Evolutionary conservation across 208 protist species (phyloP), one percentile per base, ranked within the genome.

Genomic region (Leishmania turanica): DNA sequence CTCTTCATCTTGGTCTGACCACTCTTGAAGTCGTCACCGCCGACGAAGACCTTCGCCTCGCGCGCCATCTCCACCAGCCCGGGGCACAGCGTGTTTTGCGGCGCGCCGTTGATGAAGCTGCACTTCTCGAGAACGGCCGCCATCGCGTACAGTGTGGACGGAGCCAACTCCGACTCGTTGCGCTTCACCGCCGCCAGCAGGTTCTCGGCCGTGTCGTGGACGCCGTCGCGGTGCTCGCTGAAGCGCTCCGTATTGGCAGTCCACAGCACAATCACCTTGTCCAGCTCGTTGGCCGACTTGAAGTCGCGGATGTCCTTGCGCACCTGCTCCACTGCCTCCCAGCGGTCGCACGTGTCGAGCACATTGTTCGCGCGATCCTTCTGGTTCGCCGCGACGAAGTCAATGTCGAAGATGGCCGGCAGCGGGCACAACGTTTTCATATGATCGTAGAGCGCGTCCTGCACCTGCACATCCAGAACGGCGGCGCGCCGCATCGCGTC

Each of bases 1-100:
- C 97, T 99, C 91, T 99, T 99, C 85, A 99, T 98, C 89, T 99
- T 99, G n/a, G 99, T 99, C 93, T 99, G 99, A 58, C 99, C 99
- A 62, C 95, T 97, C 92, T 99, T 99, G 95, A 99, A 99, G 89
- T 99, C 99, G 86, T 99, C 99, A 75, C 99, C 99, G 78, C 91
- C 98, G 77, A 99, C 95, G 66, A 97, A 97, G 13, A 99, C 97
- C 62, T 91, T 75, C 66, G 98, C 78, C 70, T 87, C 79, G 68
- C 92, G 75, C 47, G 99, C 98, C 21, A 99, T 93, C 68, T 99
- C 98, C 34, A 99, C 75, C 53, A 99, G 77, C 69, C 97, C 99
- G 17, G 97, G 91, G 71, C 99, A 99, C 71, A 99, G 97, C 37
- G 99, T 99, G 92, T 99, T 99, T 92, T 99, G 99, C 71, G 99